Base-by-base conservation (phyloP, 225 moss, liverwort and hornwort genomes). In the Sphagnum tenellum region DNA sequence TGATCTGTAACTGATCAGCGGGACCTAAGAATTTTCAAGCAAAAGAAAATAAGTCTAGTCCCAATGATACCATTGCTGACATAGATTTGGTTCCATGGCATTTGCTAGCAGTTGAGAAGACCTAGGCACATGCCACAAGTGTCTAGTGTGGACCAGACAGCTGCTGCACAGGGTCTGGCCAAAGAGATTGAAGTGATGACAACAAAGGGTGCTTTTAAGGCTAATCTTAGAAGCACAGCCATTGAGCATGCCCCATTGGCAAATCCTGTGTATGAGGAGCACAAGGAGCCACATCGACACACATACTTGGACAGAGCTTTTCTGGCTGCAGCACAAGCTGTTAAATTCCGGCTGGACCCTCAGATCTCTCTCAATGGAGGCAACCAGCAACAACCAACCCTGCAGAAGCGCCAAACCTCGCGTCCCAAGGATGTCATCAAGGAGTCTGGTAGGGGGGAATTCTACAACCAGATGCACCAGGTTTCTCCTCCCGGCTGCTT, bases 381-480 rank as follows among this genome's bases (percentile, higher is more conserved):
- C 29, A 29, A 29, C 29, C 61, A 60, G 8, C 63, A 29, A 49
- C 75, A 76, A 50, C 49, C 57, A 55, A 64, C 12, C 4, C 63
- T 49, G 48, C 70, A 65, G 46, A 80, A 82, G 64, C 71, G 76
- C 11, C 14, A 2, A 11, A 55, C 63, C 55, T 51, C 69, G 0
- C 63, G 47, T 61, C 46, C 58, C 5, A 76, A 61, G 47, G 48
- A 70, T 8, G 44, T 67, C 55, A 4, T 12, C 14, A 59, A 77
- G 5, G 66, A 72, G 12, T 48, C 75, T 63, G 70, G 61, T 73
- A 73, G 63, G 66, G 75, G 13, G 62, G 66, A 29, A 59, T 85
- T 81, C 61, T 81, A 78, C 63, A 76, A 76, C 4, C 78, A 74
- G 59, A 76, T 84, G 69, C 73, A 67, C 67, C 78, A 85, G 81